Evolutionary conservation across 2,329 filamentous ascomycete genomes (phyloP), one percentile per base, ranked within the genome.

Genomic region (Ceratocystis diversiconidia): DNA sequence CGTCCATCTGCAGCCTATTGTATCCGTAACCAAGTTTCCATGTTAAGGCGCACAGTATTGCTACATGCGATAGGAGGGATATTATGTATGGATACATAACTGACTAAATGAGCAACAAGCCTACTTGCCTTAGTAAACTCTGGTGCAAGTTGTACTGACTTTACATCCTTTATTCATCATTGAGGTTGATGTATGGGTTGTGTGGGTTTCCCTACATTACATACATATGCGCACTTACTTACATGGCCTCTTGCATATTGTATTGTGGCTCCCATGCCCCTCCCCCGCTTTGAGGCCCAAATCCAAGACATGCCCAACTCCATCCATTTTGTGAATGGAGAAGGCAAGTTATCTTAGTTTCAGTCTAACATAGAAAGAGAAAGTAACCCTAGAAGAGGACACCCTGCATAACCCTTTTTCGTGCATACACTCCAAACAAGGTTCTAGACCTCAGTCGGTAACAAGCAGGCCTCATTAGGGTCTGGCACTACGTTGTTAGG

Each of bases 281-380:
- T 59, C 30, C 55, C 55, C 55, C 55, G 55, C 55, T 59, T 59
- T 59, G 55, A 59, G 28, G 55, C 55, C 55, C 2, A 59, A 59
- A 36, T 15, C n/a, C 15, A n/a, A 59, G 55, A 59, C 55, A 36
- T 17, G 25, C 30, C 30, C 8, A 59, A 59, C 15, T 30, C 28
- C 25, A 59, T 3, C 17, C 28, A 32, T n/a, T 5, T 6, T 59
- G 17, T 30, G 32, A 8, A 36, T n/a, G 15, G 55, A 3, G 15
- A 32, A 59, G 17, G 28, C 55, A 59, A 5, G 17, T n/a, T 41
- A 7, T 59, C 28, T n/a, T 2, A 6, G 25, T 57, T 57, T 30
- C 52, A 57, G 52, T 57, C 52, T 15, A 7, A 59, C 19, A 30
- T 59, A 2, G 25, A 19, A n/a, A 8, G n/a, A 7, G 22, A 15